Percentiles rank a stretch among this genome's conserved stretches.
Evolutionary conservation across 805 yeast species (phyloP).

Genomic region (Sugiyamaella smithiae): DNA sequence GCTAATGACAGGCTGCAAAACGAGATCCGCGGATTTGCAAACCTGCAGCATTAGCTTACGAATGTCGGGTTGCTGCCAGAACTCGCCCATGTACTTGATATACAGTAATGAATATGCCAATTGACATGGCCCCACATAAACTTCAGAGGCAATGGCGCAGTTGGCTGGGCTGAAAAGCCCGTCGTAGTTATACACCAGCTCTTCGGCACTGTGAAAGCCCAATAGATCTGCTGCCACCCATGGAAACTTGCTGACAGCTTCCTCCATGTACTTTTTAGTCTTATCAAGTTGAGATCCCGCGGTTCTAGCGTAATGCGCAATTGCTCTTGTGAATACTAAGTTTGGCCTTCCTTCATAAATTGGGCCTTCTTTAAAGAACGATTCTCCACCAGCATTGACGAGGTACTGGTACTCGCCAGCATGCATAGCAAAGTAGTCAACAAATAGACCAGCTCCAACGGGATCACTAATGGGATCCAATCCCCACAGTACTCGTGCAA

Average conservation of each 20-base stretch:
- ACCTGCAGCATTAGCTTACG: slow-evolving; percentile 16
- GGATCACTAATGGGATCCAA: slow-evolving; percentile 80
- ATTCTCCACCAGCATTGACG: slow-evolving; percentile 48
- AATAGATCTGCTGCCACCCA: slow-evolving; percentile 52
- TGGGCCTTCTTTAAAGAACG: slow-evolving; percentile 46
- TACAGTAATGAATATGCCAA: slow-evolving; percentile 22
- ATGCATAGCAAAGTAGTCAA: slow-evolving; percentile 72
- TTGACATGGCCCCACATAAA: slow-evolving; percentile 19
- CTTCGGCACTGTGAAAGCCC: slow-evolving; percentile 21
- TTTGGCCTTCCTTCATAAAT: slow-evolving; percentile 70
- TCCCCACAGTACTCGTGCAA: slow-evolving; percentile 66
- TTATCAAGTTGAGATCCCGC: slow-evolving; percentile 36
- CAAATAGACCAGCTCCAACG: slow-evolving; percentile 74
- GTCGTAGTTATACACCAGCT: slow-evolving; percentile 7
- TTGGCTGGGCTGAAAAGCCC: slow-evolving; percentile 7
- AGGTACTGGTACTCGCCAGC: slow-evolving; percentile 64
- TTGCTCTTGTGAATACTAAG: slow-evolving; percentile 58
- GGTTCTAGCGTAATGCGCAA: slow-evolving; percentile 50
- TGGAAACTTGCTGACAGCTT: slow-evolving; percentile 58
- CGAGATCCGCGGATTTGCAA: slow-evolving; percentile 1
- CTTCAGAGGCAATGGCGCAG: slow-evolving; percentile 8
- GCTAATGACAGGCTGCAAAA: slow-evolving; percentile 4
- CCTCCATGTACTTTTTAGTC: slow-evolving; percentile 44
- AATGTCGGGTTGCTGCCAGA: slow-evolving; percentile 24
- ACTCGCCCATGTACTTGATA: slow-evolving; percentile 19